phyloP scores from a whole-genome alignment of 139 green algal genomes.

The Raphidocelis subcapitata region DNA sequence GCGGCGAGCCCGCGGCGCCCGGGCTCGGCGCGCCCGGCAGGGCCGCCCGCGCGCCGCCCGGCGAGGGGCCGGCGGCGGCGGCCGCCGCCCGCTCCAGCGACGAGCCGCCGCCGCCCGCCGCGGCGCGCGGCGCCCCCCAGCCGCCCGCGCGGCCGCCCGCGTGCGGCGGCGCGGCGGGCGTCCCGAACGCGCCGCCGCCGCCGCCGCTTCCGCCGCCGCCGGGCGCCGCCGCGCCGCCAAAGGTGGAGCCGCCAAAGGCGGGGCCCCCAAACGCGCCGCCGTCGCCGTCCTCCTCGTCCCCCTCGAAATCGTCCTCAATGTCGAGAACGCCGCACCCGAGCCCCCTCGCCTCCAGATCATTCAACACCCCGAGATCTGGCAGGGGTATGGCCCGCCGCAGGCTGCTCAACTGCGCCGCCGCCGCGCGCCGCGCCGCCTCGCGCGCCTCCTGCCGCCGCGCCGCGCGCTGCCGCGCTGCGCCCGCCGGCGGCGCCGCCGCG shows the following conservation, averaged over 20 bases:
- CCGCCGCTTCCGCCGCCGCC: background rate
- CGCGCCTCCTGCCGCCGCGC: background rate
- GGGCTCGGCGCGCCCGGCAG: background rate
- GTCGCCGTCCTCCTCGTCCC: background rate
- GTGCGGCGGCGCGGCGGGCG: background rate
- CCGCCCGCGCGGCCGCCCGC: background rate
- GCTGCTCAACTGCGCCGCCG: no score
- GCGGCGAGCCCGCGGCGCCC: background rate
- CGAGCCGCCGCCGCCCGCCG: background rate
- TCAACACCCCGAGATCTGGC: no score
- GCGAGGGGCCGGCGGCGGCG: background rate
- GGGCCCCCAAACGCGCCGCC: background rate
- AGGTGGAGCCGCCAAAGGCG: no score
- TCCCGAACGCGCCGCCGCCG: background rate
- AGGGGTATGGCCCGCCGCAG: no score
- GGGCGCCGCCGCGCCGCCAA: no score
- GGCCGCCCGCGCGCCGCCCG: background rate
- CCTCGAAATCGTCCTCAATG: no score
- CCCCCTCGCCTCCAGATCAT: no score
- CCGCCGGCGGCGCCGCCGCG: background rate
- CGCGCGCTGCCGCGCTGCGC: background rate
- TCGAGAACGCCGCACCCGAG: no score
- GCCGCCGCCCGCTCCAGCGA: background rate
- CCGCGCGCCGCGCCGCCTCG: background rate
- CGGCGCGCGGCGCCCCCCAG: background rate